Base-by-base conservation (phyloP, 1,284 basidiomycete species). In the Cutaneotrichosporon sp. region DNA sequence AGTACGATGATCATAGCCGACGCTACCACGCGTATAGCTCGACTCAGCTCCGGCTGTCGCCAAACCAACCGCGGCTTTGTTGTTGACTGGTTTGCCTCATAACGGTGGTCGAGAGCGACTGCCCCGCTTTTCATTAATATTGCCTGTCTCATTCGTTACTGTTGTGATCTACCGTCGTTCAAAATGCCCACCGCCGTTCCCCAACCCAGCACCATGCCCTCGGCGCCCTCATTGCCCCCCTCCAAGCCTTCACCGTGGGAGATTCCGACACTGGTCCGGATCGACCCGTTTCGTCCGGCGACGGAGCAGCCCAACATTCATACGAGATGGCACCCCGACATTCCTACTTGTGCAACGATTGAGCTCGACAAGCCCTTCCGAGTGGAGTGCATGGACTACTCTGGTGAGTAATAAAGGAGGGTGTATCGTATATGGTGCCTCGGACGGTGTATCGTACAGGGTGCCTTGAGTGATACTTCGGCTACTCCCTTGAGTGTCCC, bases 381-480 rank as follows among this genome's bases (percentile, higher is more conserved):
- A 57, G 70, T 88, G 26, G 81, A 87, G 73, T 86, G 84, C 58
- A 79, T 86, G 82, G 84, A 87, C 61, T 87, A 84, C 82, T 86
- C 85, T 17, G 84, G 84, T 26, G 83, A 82, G 2, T 16, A 32
- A 32, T n/a, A n/a, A n/a, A n/a, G n/a, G n/a, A n/a, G n/a, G n/a
- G n/a, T n/a, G n/a, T n/a, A n/a, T n/a, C n/a, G n/a, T n/a, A n/a
- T n/a, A n/a, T n/a, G n/a, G n/a, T n/a, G n/a, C n/a, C n/a, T n/a
- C n/a, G n/a, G n/a, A n/a, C n/a, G n/a, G n/a, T 34, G 33, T 34
- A 17, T 14, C n/a, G n/a, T n/a, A n/a, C n/a, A n/a, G n/a, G n/a
- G n/a, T n/a, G n/a, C n/a, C 17, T 35, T 19, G 34, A 35, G 16
- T 35, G n/a, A n/a, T n/a, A n/a, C n/a, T n/a, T n/a, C 34, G 34